These are phyloP conservation scores for Echria macrotheca DNA, from an alignment of 495 filamentous ascomycete genomes.

Conservation along the genomic window DNA sequence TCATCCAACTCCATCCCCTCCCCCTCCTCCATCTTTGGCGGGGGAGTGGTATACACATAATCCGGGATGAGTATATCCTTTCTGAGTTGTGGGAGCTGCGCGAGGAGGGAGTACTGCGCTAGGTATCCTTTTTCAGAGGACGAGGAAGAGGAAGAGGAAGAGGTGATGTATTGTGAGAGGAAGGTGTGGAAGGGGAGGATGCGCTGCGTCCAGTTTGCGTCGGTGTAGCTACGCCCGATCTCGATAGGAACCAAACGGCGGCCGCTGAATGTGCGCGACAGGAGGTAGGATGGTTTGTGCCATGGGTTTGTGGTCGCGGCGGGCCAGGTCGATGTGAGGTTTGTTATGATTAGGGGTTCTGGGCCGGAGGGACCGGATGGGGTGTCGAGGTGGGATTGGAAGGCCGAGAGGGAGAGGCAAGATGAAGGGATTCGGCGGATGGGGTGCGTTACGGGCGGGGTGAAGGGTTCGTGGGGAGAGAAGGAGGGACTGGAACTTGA, in stretches of 20 bases:
- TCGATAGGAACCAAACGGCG: conserved; percentile 82
- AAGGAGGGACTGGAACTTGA: conserved; percentile 27
- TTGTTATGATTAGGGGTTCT: conserved; percentile 64
- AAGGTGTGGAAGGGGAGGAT: conserved; percentile 76
- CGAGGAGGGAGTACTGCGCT: conserved; percentile 83
- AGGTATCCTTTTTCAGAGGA: conserved; percentile 62
- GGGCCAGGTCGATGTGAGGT: conserved; percentile 66
- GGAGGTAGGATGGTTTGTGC: conserved; percentile 68
- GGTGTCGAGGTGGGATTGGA: conserved; percentile 56
- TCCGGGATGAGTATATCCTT: conserved; percentile 78
- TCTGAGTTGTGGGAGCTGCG: conserved; percentile 72
- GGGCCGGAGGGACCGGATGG: conserved; percentile 29
- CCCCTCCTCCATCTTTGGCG: conserved; percentile 46
- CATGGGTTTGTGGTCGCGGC: conserved; percentile 65
- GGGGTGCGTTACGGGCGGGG: conserved; percentile 34
- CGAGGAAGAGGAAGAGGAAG: conserved; percentile 12
- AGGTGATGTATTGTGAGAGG: conserved; percentile 49
- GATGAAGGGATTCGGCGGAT: conserved; percentile 27
- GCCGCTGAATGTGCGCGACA: conserved; percentile 68
- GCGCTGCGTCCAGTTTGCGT: conserved; percentile 78
- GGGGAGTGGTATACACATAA: conserved; percentile 70
- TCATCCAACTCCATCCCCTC: conserved; percentile 46
- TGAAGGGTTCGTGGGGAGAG: conserved; percentile 36
- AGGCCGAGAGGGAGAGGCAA: conserved; percentile 54
- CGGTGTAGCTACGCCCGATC: conserved; percentile 83